Conservation (phyloP, 208 protist genomes). For the Naegleria fowleri region DNA sequence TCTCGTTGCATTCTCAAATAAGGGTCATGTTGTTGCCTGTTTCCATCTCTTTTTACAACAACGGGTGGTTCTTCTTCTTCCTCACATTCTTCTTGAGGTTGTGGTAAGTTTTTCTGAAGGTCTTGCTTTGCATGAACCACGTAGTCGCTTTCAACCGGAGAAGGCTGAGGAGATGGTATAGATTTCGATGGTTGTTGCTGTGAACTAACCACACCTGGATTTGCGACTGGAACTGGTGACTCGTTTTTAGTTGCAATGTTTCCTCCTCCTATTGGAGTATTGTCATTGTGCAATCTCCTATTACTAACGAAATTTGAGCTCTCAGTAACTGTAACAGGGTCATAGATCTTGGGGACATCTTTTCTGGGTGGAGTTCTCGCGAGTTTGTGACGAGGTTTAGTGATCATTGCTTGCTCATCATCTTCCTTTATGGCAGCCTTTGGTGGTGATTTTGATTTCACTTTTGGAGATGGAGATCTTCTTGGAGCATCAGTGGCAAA, state of each 20-base stretch:
- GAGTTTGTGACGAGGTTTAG: background rate
- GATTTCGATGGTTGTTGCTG: slow-evolving; percentile 2
- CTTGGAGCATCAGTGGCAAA: background rate
- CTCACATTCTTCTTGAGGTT: background rate
- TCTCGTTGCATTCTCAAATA: background rate
- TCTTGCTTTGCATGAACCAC: background rate
- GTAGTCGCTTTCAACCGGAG: background rate
- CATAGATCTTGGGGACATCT: background rate
- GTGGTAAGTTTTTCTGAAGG: background rate
- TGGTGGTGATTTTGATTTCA: background rate
- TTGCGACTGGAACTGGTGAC: background rate
- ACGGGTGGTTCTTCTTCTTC: background rate
- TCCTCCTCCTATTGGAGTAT: background rate
- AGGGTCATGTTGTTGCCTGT: background rate
- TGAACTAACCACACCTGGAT: background rate
- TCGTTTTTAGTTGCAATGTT: background rate
- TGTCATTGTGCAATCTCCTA: background rate
- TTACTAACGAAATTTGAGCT: background rate
- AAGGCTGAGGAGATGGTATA: background rate
- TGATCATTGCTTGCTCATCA: background rate
- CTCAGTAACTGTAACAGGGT: background rate
- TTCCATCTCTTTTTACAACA: background rate
- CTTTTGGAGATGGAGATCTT: background rate
- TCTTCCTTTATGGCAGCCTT: background rate
- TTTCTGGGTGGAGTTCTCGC: background rate